Base-by-base conservation (phyloP, 2,329 filamentous ascomycete species). In the Karstenula rhodostoma region DNA sequence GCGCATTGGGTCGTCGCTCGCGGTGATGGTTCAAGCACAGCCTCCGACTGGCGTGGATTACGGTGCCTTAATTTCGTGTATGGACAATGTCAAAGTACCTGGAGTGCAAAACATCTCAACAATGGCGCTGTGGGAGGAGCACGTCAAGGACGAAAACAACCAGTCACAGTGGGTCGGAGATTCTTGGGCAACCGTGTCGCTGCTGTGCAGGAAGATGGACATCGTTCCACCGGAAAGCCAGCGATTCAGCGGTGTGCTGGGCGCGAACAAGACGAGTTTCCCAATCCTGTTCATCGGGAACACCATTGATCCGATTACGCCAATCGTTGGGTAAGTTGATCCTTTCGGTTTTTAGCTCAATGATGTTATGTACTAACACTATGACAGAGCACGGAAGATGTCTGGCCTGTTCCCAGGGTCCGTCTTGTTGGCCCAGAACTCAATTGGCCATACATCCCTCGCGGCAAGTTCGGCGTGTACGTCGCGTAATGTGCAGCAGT, bases 171-270 rank as follows among this genome's bases (percentile, higher is more conserved):
- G 35, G 32, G 19, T 19, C 44, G 27, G 52, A 29, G 47, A 54
- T 53, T 5, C 17, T 37, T 33, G 50, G 50, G 35, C 50, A 27
- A 42, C 13, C 15, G 50, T 53, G 5, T 4, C 48, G 25, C 40
- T 35, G 27, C n/a, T 53, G 29, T 51, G 54, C 42, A 25, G 51
- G 10, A 32, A 54, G 27, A 44, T 54, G 27, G 22, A 64, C 9
- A 19, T 29, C 6, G 25, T 37, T n/a, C n/a, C 46, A 1, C 49
- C 64, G 4, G 23, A 49, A n/a, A 58, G 10, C 50, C 35, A 61
- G 50, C 59, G 59, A 29, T 61, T 67, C 25, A 53, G 40, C 1
- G 42, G 46, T 0, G 44, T 23, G 8, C 51, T n/a, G 4, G 19
- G 51, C 12, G 40, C 51, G 12, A 54, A 44, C n/a, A 19, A 49